Conservation (phyloP, 768 basidiomycete genomes). For the Trametes meyenii region DNA sequence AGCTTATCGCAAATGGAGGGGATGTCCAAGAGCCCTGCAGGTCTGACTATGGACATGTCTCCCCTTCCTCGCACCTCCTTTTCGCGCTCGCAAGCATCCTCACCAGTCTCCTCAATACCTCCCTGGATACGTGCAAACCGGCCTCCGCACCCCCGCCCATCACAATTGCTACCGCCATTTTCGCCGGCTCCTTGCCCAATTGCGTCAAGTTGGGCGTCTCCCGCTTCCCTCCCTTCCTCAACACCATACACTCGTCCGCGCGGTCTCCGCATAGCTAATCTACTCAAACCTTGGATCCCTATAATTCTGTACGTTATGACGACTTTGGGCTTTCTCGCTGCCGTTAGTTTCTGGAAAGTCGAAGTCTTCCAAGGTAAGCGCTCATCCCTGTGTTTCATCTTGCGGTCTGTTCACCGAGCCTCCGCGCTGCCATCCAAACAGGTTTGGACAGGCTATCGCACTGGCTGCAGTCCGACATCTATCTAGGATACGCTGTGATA, state of each 20-base stretch:
- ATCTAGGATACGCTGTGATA: slow-evolving; percentile 76
- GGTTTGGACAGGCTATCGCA: slow-evolving; percentile 82
- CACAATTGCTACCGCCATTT: slow-evolving; percentile 19
- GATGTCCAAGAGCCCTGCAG: slow-evolving; percentile 16
- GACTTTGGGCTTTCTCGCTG: slow-evolving; percentile 74
- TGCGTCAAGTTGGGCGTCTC: slow-evolving; percentile 23
- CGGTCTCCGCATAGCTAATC: slow-evolving; percentile 55
- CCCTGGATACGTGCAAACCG: slow-evolving; percentile 22
- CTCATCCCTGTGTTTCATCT: slow-evolving; percentile 18
- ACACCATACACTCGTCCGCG: slow-evolving; percentile 34
- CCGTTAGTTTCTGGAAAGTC: slow-evolving; percentile 81
- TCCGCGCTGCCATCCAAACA: slow-evolving; percentile 35
- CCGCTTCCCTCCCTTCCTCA: slow-evolving; percentile 13
- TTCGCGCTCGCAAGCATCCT: slow-evolving; percentile 10
- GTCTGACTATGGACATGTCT: slow-evolving; percentile 9
- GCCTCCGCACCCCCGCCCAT: slow-evolving; percentile 11
- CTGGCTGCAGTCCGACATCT: slow-evolving; percentile 72
- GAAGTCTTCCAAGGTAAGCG: slow-evolving; percentile 79
- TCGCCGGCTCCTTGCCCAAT: slow-evolving; percentile 20
- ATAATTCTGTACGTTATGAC: slow-evolving; percentile 77
- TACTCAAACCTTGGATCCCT: slow-evolving; percentile 77
- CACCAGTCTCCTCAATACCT: slow-evolving; percentile 23
- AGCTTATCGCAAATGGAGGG: slow-evolving; percentile 14
- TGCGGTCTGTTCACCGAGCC: slow-evolving; percentile 1
- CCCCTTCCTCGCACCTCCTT: slow-evolving; percentile 17